Base-by-base conservation (phyloP, 345 rosid genomes). In the Abelmoschus esculentus region DNA sequence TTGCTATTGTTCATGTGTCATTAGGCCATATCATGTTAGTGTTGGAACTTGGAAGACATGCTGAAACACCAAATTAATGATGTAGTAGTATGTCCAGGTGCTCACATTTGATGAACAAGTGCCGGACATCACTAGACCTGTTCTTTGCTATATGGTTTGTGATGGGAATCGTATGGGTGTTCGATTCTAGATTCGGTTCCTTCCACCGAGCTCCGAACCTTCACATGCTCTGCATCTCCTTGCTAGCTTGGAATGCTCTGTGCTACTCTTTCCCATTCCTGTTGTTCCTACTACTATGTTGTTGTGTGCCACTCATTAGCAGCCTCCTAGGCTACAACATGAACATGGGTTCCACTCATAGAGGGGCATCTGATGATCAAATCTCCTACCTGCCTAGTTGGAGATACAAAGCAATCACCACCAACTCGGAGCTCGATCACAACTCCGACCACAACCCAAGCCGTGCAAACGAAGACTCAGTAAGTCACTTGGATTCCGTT, bases 131-230 rank as follows among this genome's bases (percentile, higher is more conserved):
- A 0, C 82, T 96, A 0, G 99, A 96, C 77, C 95, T 96, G 61
- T 96, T 96, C 86, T 96, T 90, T 58, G 99, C 98, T n/a, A 96
- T 92, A 57, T 96, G 99, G 99, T 96, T 96, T 77, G 99, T 96
- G 71, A 89, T 90, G 91, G 99, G 98, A 8, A 96, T 90, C 50
- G 97, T 90, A 6, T 96, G 99, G 99, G 91, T 92, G 40, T 96
- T 96, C 0, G 99, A 96, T 82, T 87, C 99, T 1, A 86, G 97
- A 22, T 86, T 92, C 3, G 91, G 90, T 31, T 86, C 99, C 0
- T 89, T 90, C 85, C 80, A 79, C 5, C 83, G 73, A 40, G 92
- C 99, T 61, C 98, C 99, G 0, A 92, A 83, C 61, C 97, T 96
- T 46, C 92, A 96, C 15, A 82, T 86, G 19, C 92, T 96, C 52